Base-by-base conservation (phyloP, 495 filamentous ascomycete genomes). In the Cudoniella acicularis region DNA sequence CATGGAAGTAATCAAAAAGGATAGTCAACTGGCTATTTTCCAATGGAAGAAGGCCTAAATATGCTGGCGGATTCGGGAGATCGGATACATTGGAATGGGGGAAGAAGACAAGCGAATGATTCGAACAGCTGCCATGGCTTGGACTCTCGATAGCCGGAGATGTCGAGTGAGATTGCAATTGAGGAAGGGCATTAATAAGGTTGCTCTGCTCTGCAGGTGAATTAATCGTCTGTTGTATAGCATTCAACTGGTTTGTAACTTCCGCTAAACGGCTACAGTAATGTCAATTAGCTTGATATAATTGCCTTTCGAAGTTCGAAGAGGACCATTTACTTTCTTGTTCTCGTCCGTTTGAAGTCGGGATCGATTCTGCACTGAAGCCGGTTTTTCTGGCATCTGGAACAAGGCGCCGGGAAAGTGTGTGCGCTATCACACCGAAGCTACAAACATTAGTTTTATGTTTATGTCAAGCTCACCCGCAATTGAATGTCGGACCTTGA, bases 1-100 rank as follows among this genome's bases (percentile, higher is more conserved):
- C 58, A 10, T 54, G 54, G 25, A 69, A 72, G 55, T 69, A 71
- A 54, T 62, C 20, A 62, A 17, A n/a, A n/a, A n/a, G n/a, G n/a
- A n/a, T n/a, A n/a, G n/a, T n/a, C n/a, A n/a, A n/a, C n/a, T n/a
- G n/a, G n/a, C n/a, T n/a, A n/a, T n/a, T n/a, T n/a, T n/a, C n/a
- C n/a, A n/a, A n/a, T n/a, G n/a, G n/a, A n/a, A n/a, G n/a, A n/a
- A n/a, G n/a, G n/a, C n/a, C n/a, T n/a, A n/a, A n/a, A n/a, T n/a
- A n/a, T n/a, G n/a, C n/a, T n/a, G n/a, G n/a, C n/a, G n/a, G n/a
- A n/a, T n/a, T n/a, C n/a, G n/a, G n/a, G n/a, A n/a, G n/a, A n/a
- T n/a, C n/a, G n/a, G n/a, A n/a, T n/a, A n/a, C n/a, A n/a, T n/a
- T n/a, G n/a, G n/a, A n/a, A n/a, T n/a, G n/a, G n/a, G n/a, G n/a